Percentiles rank a stretch among this genome's conserved stretches.
Evolutionary conservation across 2,329 filamentous ascomycete genomes (phyloP).

Genomic region (Ophiostoma australiae): DNA sequence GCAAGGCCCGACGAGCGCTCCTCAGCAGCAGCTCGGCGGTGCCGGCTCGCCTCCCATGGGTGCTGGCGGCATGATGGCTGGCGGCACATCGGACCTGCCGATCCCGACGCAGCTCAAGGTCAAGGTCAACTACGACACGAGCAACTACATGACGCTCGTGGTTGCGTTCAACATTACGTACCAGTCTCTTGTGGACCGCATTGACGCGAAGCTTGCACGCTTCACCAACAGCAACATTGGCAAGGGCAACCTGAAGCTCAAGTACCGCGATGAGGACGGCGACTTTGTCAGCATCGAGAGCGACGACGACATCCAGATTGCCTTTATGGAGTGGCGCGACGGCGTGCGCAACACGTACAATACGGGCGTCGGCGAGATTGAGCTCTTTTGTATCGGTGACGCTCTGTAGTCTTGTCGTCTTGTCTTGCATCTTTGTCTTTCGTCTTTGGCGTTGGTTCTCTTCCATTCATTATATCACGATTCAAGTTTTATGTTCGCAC

Average conservation of each 20-base stretch:
- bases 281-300: conserved; percentile 91
- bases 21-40: conserved; percentile 30
- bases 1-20: background rate
- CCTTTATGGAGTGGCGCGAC: conserved; percentile 91
- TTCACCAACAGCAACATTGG: conserved; percentile 81
- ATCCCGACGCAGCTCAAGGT: conserved; percentile 80
- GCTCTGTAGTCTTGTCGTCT: conserved; percentile 2
- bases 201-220: conserved; percentile 87
- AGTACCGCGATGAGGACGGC: conserved; percentile 87
- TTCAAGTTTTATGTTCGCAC: conserved; percentile 13
- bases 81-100: conserved; percentile 40
- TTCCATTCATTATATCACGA: conserved; percentile 1
- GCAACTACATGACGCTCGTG: conserved; percentile 90
- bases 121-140: conserved; percentile 80
- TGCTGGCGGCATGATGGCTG: conserved; percentile 30
- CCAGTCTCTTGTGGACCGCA: conserved; percentile 87
- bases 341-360: conserved; percentile 52
- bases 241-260: conserved; percentile 75
- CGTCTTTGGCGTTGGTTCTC: conserved; percentile 1
- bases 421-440: background rate
- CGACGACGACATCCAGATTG: conserved; percentile 93
- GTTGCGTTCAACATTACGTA: conserved; percentile 94
- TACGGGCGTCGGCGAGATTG: conserved; percentile 80
- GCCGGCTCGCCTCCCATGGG: conserved; percentile 33
- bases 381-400: conserved; percentile 68